Percentiles rank a stretch among this genome's conserved stretches.
These are phyloP conservation scores for Neurospora tetraspora DNA, from an alignment of 495 filamentous ascomycete species.

Conservation along the genomic window DNA sequence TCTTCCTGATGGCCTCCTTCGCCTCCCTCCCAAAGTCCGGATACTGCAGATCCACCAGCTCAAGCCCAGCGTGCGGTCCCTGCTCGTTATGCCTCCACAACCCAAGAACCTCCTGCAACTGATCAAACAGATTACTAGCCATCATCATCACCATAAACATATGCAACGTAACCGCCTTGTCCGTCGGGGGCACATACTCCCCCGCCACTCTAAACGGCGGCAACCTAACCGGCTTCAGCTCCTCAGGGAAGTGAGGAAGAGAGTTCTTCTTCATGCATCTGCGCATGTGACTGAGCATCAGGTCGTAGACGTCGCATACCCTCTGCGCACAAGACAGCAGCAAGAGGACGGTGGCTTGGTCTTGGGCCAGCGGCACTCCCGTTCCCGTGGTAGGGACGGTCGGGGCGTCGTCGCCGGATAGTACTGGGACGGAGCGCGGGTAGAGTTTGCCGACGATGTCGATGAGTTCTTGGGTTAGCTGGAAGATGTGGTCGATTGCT, in stretches of 20 bases:
- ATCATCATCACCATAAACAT: constrained; percentile 6
- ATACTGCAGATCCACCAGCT: not conserved
- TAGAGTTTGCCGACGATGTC: constrained; percentile 1
- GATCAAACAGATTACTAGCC: constrained; percentile 6
- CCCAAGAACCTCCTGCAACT: constrained; percentile 3
- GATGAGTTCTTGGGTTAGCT: constrained; percentile 2
- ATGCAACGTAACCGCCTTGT: not conserved
- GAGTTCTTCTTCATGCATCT: not conserved
- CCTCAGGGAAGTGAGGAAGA: not conserved
- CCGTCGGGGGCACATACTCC: not conserved
- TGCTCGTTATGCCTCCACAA: not conserved
- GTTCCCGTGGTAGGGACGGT: not conserved
- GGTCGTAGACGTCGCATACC: constrained; percentile 3
- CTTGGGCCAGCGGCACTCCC: not conserved
- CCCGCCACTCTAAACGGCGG: not conserved
- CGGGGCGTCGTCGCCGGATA: not conserved
- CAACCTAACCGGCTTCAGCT: not conserved
- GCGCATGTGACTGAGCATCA: not conserved
- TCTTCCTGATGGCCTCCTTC: not conserved
- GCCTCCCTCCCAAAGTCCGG: constrained; percentile 2
- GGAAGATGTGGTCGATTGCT: constrained; percentile 5
- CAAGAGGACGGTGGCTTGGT: constrained; percentile 1
- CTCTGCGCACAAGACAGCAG: constrained; percentile 3
- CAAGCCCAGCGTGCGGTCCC: not conserved
- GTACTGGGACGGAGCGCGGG: not conserved